Base-by-base conservation (phyloP, 352 stramenopile species). In the Phytophthora foliorum region DNA sequence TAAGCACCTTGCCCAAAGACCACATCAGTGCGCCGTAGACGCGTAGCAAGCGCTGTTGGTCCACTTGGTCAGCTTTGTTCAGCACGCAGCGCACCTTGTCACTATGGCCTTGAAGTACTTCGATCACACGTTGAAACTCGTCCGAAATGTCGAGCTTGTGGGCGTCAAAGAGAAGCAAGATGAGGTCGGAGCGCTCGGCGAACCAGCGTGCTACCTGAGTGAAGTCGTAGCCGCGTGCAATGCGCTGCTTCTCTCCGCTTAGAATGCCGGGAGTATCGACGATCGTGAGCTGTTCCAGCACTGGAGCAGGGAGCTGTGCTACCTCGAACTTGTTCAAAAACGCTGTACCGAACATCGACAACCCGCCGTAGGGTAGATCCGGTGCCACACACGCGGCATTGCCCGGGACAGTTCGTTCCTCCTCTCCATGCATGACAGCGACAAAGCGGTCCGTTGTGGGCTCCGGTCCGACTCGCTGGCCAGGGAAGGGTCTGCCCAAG, bases 141-240 rank as follows among this genome's bases (percentile, higher is more conserved):
- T 99, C 98, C 19, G 92, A 99, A 72, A 99, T 99, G 80, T 99
- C 98, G 22, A 99, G 84, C 78, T 99, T 99, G 83, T 99, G 97
- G 19, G 97, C 97, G 84, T 99, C 98, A 80, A 99, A 99, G n/a
- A 99, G 84, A 9, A 99, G 80, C 58, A 99, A 81, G 70, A 99
- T 99, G 52, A 99, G 90, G 75, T 99, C 97, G 17, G 96, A 97
- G 31, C 97, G 93, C 83, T 99, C 96, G 8, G 95, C 97, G 74
- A 99, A 99, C 91, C 91, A 97, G 55, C 87, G 82, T 24, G 93
- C 80, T 7, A 98, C 90, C 41, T 96, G 79, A 8, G 89, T 88
- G 72, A 99, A 99, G 82, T 99, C 97, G 81, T 99, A 99, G 14
- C 94, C 94, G 54, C 98, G 91, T 44, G 97, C 92, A 29, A 98